Evolutionary conservation across 208 protist genomes (phyloP).

Genomic region (Angomonas deanei): DNA sequence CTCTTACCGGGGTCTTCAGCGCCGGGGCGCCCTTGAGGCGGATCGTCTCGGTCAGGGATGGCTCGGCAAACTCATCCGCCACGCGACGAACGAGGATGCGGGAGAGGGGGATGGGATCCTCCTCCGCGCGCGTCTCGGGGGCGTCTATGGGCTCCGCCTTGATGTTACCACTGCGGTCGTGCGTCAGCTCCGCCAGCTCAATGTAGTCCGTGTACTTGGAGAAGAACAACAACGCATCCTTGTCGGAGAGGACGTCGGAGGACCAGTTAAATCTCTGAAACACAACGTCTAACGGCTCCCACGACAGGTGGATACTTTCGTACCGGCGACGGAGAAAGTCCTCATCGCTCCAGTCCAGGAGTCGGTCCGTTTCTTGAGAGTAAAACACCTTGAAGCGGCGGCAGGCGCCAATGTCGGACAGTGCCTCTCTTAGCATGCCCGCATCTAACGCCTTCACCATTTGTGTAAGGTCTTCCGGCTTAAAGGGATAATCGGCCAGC

Average conservation of each 20-base stretch:
- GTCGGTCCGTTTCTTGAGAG: slow-evolving; percentile 66
- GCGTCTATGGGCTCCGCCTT: slow-evolving; percentile 61
- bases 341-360: slow-evolving; percentile 86
- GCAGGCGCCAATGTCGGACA: slow-evolving; percentile 49
- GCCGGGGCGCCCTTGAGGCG: slow-evolving; percentile 77
- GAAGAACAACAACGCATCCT: slow-evolving; percentile 82
- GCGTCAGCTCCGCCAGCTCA: slow-evolving; percentile 73
- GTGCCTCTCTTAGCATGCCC: slow-evolving; percentile 49
- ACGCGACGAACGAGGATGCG: slow-evolving; percentile 75
- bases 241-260: slow-evolving; percentile 55
- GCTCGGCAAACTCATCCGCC: slow-evolving; percentile 50
- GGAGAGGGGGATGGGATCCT: slow-evolving; percentile 39
- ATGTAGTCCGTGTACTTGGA: slow-evolving; percentile 69
- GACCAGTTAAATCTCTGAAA: slow-evolving; percentile 78
- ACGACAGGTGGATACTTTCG: slow-evolving; percentile 88
- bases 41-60: slow-evolving; percentile 85
- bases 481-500: slow-evolving; percentile 84
- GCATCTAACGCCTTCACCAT: slow-evolving; percentile 63
- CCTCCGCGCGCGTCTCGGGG: slow-evolving; percentile 39
- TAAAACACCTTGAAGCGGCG: slow-evolving; percentile 68
- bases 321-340: slow-evolving; percentile 88
- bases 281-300: slow-evolving; percentile 83
- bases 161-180: slow-evolving; percentile 27
- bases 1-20: slow-evolving; percentile 35
- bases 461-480: slow-evolving; percentile 43